Evolutionary conservation across 805 yeast genomes (phyloP).

Genomic region (Wickerhamiella galacta): DNA sequence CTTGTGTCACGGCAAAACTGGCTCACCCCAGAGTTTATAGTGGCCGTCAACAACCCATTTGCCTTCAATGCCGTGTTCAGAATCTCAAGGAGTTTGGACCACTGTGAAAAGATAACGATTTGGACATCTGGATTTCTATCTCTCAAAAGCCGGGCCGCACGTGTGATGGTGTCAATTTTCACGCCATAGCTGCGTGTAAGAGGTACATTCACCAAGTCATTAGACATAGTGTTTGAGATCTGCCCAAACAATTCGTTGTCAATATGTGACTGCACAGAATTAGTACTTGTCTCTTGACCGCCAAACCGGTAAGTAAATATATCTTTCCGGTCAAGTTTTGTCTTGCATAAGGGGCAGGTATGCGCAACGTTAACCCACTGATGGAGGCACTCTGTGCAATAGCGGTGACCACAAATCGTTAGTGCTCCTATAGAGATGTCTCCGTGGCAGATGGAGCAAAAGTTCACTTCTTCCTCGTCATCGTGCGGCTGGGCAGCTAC

Average conservation of each 20-base stretch:
- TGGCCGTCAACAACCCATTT: constrained; percentile 40
- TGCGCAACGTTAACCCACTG: constrained; percentile 48
- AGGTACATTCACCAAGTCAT: constrained; percentile 25
- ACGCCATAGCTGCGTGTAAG: constrained; percentile 52
- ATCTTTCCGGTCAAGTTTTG: constrained; percentile 30
- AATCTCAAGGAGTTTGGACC: constrained; percentile 56
- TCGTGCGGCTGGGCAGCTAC: not conserved
- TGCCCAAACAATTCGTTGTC: constrained; percentile 15
- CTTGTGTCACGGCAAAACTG: constrained; percentile 41
- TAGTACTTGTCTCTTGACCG: not conserved
- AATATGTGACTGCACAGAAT: not conserved
- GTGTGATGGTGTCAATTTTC: constrained; percentile 68
- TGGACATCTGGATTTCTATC: constrained; percentile 46
- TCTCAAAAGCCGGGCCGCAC: constrained; percentile 51
- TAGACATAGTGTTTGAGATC: constrained; percentile 12
- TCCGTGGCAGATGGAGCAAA: constrained; percentile 65
- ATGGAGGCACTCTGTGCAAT: constrained; percentile 63
- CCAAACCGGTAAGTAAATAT: constrained; percentile 27
- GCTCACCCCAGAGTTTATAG: constrained; percentile 33
- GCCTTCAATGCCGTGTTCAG: constrained; percentile 47
- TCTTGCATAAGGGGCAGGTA: constrained; percentile 73
- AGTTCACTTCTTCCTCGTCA: too few species aligned
- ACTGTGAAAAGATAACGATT: constrained; percentile 78
- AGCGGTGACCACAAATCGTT: constrained; percentile 84
- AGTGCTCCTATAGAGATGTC: constrained; percentile 58